Conservation (phyloP, 1,284 basidiomycete species). For the Coniophora puteana region DNA sequence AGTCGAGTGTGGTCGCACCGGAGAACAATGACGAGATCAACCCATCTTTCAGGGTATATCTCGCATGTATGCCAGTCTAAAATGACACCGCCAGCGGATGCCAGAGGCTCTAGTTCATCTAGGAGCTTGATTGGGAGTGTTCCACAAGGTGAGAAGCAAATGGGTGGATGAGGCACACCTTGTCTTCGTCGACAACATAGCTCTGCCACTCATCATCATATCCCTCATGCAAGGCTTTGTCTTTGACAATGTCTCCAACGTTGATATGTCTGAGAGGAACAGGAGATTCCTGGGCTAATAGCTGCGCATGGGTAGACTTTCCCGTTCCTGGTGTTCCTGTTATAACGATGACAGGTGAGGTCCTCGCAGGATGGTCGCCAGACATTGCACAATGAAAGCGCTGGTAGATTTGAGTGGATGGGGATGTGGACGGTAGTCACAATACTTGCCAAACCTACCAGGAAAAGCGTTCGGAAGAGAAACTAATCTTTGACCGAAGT, state of each 20-base stretch:
- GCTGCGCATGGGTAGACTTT: constrained; percentile 88
- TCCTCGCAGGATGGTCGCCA: too few species aligned
- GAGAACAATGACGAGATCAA: constrained; percentile 94
- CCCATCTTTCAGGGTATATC: constrained; percentile 93
- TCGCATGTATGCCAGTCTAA: constrained; percentile 99
- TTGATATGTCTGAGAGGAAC: constrained; percentile 81
- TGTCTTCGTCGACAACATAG: constrained; percentile 94
- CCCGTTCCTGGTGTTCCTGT: constrained; percentile 88
- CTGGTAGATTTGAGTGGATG: too few species aligned
- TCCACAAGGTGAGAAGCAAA: constrained; percentile 6
- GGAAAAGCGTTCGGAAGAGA: background rate
- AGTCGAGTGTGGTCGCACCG: constrained; percentile 85
- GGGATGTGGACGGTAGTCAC: too few species aligned
- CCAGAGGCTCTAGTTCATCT: constrained; percentile 82
- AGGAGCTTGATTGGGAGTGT: constrained; percentile 51
- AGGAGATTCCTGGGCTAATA: constrained; percentile 67
- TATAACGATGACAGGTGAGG: constrained; percentile 83
- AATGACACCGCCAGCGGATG: constrained; percentile 73
- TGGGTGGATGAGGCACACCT: constrained; percentile 42
- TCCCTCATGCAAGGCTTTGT: constrained; percentile 76
- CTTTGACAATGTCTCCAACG: constrained; percentile 87
- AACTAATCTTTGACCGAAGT: too few species aligned
- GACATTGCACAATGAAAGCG: too few species aligned
- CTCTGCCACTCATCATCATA: constrained; percentile 95
- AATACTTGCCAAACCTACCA: too few species aligned